These are phyloP conservation scores for Komagataea norvegica DNA, from an alignment of 1,139 yeast species.

Conservation along the genomic window DNA sequence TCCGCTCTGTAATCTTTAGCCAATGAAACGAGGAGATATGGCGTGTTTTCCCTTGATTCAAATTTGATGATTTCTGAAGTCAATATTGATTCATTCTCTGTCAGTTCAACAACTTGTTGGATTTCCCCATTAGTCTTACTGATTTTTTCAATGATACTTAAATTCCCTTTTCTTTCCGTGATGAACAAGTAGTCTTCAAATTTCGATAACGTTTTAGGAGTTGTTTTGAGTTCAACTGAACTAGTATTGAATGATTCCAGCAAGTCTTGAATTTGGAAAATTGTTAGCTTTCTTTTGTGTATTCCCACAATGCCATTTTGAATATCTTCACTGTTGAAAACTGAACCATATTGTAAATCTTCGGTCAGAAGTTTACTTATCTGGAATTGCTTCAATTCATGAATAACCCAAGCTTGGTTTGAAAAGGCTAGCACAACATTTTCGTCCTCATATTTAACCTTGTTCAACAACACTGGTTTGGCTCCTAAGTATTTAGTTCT, in stretches of 20 bases:
- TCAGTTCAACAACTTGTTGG: conserved; percentile 39
- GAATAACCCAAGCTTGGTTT: conserved; percentile 36
- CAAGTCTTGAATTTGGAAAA: conserved; percentile 56
- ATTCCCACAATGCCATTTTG: conserved; percentile 62
- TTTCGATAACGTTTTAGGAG: conserved; percentile 47
- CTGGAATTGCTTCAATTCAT: conserved; percentile 10
- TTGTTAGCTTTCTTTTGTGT: conserved; percentile 46
- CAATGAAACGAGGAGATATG: conserved; percentile 47
- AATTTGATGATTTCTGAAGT: conserved; percentile 35
- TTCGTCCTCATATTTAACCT: conserved; percentile 19
- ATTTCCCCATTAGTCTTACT: conserved; percentile 36
- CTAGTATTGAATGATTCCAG: conserved; percentile 42
- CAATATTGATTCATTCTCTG: conserved; percentile 40
- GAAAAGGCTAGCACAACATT: conserved; percentile 38
- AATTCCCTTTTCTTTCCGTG: conserved; percentile 26
- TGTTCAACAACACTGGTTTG: conserved; percentile 46
- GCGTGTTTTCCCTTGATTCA: conserved; percentile 29
- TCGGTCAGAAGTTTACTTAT: conserved; percentile 17
- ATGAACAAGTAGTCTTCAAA: conserved; percentile 18
- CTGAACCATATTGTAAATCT: conserved; percentile 38
- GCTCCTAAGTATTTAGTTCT: conserved; percentile 74
- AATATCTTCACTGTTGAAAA: conserved; percentile 62
- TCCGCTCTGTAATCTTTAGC: conserved; percentile 30
- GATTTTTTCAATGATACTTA: conserved; percentile 51
- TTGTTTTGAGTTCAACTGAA: conserved; percentile 41